These are phyloP conservation scores for Paramecium biaurelia DNA, from an alignment of 73 alveolate genomes.

Conservation along the genomic window DNA sequence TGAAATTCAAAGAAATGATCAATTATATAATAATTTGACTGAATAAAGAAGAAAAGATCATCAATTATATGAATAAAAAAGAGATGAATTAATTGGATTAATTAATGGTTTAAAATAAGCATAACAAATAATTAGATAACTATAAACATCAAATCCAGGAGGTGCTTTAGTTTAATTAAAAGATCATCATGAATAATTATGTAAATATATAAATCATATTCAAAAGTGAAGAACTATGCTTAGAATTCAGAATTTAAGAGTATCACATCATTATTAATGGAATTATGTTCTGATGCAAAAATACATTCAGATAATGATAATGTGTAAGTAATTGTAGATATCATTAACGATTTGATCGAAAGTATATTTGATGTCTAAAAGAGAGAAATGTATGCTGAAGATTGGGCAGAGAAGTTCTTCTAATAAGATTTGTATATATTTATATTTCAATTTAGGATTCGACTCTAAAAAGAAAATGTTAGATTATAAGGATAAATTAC, in stretches of 20 bases:
- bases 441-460: not conserved
- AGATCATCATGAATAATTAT: conserved; percentile 22
- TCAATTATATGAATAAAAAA: conserved; percentile 21
- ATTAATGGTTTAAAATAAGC: conserved; percentile 48
- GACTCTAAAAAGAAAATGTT: conserved; percentile 6
- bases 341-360: conserved; percentile 10
- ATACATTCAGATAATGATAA: conserved; percentile 47
- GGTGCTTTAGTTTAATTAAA: conserved; percentile 45
- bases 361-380: conserved; percentile 30
- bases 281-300: conserved; percentile 45
- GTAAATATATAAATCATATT: not conserved
- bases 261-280: conserved; percentile 5
- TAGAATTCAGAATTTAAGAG: conserved; percentile 18
- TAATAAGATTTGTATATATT: conserved; percentile 1
- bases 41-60: conserved; percentile 40
- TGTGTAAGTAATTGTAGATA: conserved; percentile 30
- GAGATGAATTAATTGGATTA: conserved; percentile 1
- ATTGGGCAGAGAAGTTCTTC: conserved; percentile 51
- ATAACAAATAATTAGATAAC: conserved; percentile 5
- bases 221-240: not conserved
- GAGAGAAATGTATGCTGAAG: conserved; percentile 57
- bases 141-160: conserved; percentile 52
- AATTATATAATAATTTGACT: not conserved
- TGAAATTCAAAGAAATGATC: conserved; percentile 24
- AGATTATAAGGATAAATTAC: not conserved